Base-by-base conservation (phyloP, 2,329 filamentous ascomycete species). In the Fusarium sp. region DNA sequence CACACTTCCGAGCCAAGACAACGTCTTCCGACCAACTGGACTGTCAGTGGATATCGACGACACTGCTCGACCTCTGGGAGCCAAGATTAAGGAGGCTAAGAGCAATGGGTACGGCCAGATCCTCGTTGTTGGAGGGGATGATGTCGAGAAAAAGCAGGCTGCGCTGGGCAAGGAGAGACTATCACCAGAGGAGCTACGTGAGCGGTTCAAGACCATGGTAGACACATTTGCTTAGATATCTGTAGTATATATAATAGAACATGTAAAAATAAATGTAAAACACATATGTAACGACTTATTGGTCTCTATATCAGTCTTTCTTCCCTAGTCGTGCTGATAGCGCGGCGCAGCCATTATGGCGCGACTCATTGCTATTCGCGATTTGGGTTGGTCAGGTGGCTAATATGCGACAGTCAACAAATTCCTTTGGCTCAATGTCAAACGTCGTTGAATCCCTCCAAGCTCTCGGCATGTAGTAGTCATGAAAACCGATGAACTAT, bases 21-120 rank as follows among this genome's bases (percentile, higher is more conserved):
- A 84, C 7, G 80, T 88, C 5, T 78, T 84, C 10, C 84, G 85
- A n/a, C 86, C 88, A 2, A 90, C 89, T 7, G 81, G 83, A 9
- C 83, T 94, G 42, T 82, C 87, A 16, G 87, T 97, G 31, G 92
- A 95, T 63, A 77, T 94, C 18, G 92, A 96, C 74, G 84, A 82
- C 33, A 90, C 87, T 54, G 81, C 85, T 16, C 85, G 89, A 52
- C 84, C 87, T 2, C 77, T 97, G 11, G 84, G 85, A 3, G 87
- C 89, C 75, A 97, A 96, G 78, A 85, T 93, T 23, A 85, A 85
- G 31, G 88, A 92, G 75, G 93, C 93, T n/a, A 90, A 87, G 68
- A 77, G 80, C 47, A 91, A 89, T 78, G 90, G 90, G 39, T 96
- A 94, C 77, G 89, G 91, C 54, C 83, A 92, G 57, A 88, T 96